Evolutionary conservation across 257 asterid genomes (phyloP).

Genomic region (Solanum chaucha): DNA sequence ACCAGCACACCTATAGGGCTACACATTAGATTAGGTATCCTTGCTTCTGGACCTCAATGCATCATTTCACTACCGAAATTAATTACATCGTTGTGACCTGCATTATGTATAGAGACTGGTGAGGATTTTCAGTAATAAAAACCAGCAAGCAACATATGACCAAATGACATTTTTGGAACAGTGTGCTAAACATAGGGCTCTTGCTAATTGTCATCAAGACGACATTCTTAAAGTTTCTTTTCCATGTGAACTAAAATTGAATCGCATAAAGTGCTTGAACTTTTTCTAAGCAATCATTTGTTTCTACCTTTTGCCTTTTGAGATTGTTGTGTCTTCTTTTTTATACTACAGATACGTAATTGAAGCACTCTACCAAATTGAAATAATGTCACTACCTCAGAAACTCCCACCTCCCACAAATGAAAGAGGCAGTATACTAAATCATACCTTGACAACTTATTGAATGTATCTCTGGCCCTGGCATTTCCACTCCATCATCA

Average conservation of each 20-base stretch:
- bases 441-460: constrained; percentile 53
- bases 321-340: neutral
- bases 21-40: constrained; percentile 1
- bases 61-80: constrained; percentile 15
- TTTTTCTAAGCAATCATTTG: neutral
- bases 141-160: neutral
- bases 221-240: neutral
- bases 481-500: constrained; percentile 57
- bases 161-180: neutral
- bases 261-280: neutral
- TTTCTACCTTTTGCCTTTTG: neutral
- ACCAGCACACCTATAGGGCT: neutral
- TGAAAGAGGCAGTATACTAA: neutral
- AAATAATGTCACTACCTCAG: neutral
- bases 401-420: neutral
- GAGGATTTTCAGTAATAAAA: constrained; percentile 1
- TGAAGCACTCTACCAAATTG: neutral
- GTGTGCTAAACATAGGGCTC: neutral
- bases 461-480: constrained; percentile 55
- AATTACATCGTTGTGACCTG: constrained; percentile 41
- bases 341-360: neutral
- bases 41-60: constrained; percentile 8
- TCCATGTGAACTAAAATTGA: neutral
- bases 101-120: constrained; percentile 15
- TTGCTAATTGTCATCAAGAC: neutral